Evolutionary conservation across 2,329 filamentous ascomycete genomes (phyloP), one percentile per base, ranked within the genome.

Genomic region (Colletotrichum sublineola): DNA sequence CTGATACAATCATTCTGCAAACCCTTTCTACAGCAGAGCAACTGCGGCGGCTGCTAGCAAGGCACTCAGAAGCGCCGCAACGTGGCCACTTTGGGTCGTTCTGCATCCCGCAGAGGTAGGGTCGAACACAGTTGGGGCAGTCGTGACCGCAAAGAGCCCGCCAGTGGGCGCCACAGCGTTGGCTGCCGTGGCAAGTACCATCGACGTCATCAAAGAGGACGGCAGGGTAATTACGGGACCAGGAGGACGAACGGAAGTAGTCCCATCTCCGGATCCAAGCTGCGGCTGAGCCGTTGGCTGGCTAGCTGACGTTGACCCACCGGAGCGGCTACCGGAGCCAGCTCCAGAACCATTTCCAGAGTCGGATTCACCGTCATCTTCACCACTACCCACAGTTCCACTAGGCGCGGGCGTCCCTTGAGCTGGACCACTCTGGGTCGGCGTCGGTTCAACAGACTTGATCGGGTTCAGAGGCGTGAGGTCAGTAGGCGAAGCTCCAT

Each of bases 171-270:
- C 69, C 20, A 55, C 69, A 38, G 50, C 53, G n/a, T 61, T 61
- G 38, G 46, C 58, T 6, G 56, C 66, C 11, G 65, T 72, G 5
- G 66, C 69, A 5, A 72, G 69, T 5, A 72, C 55, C 60, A 72
- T 69, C 12, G 69, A 72, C 18, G 69, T 72, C 69, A 58, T 48
- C 38, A 72, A 1, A 20, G 69, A 69, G 9, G 69, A 64, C 3
- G 69, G 69, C n/a, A 72, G 33, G 7, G 69, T 55, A 14, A 72
- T 56, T 33, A n/a, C 36, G 18, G 69, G 66, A 20, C 58, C 53
- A 8, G 56, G 18, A 1, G 57, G 69, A 4, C 38, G 31, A 0
- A 69, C 61, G 3, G 60, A 52, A n/a, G 53, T 69, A 11, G 60
- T 31, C 6, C 20, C 53, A 15, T 48, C 36, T 11, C 36, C 50